Evolutionary conservation across 2,329 filamentous ascomycete species (phyloP), one percentile per base, ranked within the genome.

Genomic region (Penicillium janthinellum): DNA sequence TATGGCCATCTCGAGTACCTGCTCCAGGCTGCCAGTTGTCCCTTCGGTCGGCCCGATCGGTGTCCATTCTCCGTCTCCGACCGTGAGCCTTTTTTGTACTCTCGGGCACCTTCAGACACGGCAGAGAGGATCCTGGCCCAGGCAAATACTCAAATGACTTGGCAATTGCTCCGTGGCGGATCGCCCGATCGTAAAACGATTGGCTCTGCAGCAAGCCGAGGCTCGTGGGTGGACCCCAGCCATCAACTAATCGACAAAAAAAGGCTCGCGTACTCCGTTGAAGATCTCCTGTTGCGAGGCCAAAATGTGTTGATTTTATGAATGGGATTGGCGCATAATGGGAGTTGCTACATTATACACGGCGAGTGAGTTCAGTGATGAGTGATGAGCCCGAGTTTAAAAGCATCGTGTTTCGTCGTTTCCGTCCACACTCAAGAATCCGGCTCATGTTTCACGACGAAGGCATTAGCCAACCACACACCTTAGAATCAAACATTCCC

Each of bases 21-120:
- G 31, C 8, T 31, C 31, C 31, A 31, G 31, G 31, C 31, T 25
- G 15, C 11, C 17, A n/a, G 25, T 5, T 44, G 22, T 11, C 5
- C 14, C 54, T 56, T 56, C 42, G 34, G 54, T 49, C 54, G 35
- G 54, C 20, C 54, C 54, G 54, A 49, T 56, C 54, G 44, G 54
- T 45, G 54, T 41, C 41, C 39, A 55, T 39, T 45, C 42, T 56
- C 54, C 54, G 54, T 56, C 15, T 55, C 52, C 52, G 52, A 55
- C 52, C 52, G 52, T 20, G 31, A 14, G 47, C 10, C 28, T 20
- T 20, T 17, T 17, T 48, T 15, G 14, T n/a, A 2, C 28, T 35
- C 25, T 47, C 31, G 47, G 31, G 28, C 28, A 48, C 45, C 25
- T 15, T 48, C 47, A 49, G 47, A 39, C 35, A 37, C 49, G 49